Base-by-base conservation (phyloP, 768 basidiomycete species). In the Boletus tomentosulus region DNA sequence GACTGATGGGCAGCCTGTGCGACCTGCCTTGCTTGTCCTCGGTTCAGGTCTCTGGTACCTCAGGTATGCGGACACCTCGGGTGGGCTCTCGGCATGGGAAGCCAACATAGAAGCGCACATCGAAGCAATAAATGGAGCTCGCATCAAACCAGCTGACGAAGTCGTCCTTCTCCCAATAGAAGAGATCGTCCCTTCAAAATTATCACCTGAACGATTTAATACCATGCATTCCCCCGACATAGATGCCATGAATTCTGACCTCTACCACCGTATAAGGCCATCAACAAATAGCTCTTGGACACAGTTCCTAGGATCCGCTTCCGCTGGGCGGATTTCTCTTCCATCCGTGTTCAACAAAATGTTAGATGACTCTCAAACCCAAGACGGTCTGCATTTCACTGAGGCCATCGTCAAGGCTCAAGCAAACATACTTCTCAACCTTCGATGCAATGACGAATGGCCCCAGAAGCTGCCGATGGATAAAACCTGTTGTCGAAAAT, bases 1-100 rank as follows among this genome's bases (percentile, higher is more conserved):
- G 31, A 31, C 25, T 3, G 59, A 58, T 35, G 34, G 31, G 19
- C 57, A 56, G 7, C 39, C 41, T 33, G 54, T 58, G 51, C 73
- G 58, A 71, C 79, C 89, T 1, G 82, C 86, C 0, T 70, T 97
- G 44, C 77, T 94, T 28, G 86, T 95, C 10, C 67, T 97, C 15
- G 93, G 93, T 10, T 85, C 88, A 13, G 93, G 93, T 0, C 73
- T 96, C 35, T 95, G 93, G 93, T 92, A 92, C 67, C 79, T 97
- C 42, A 84, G 90, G 24, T 85, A 94, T 67, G 75, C 84, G 1
- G 73, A 81, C 34, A 59, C 73, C 16, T 88, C 89, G 1, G 89
- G 91, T 24, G 90, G 90, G 4, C 74, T 94, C 38, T 72, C 85
- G 30, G 76, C 83, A 1, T 97, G 92, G 90, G 87, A 89, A 61